Conservation (phyloP, 2,329 filamentous ascomycete genomes). For the Epichloe sp. region DNA sequence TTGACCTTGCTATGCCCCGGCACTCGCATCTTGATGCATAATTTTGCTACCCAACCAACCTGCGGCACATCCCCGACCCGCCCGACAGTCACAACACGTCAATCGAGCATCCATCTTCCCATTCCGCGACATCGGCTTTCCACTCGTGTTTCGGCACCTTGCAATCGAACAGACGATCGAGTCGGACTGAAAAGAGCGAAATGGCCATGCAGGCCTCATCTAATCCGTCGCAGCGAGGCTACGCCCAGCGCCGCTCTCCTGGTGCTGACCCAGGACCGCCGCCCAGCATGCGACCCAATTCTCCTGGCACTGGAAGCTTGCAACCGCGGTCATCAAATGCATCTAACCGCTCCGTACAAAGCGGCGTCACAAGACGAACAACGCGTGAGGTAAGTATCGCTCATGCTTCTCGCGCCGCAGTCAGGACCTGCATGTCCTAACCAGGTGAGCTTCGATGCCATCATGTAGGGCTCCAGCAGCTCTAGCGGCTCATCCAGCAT, state of each 20-base stretch:
- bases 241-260: constrained; percentile 49
- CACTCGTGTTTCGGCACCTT: not conserved
- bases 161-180: not conserved
- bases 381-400: constrained; percentile 21
- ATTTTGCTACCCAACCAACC: constrained; percentile 4
- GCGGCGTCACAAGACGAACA: constrained; percentile 16
- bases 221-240: constrained; percentile 35
- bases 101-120: not conserved
- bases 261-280: constrained; percentile 46
- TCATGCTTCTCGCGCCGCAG: constrained; percentile 1
- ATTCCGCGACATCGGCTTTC: not conserved
- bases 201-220: constrained; percentile 34
- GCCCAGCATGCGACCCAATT: constrained; percentile 45
- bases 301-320: constrained; percentile 41
- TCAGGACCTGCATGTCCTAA: not conserved
- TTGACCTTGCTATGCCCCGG: not conserved
- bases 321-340: constrained; percentile 52
- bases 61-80: not conserved
- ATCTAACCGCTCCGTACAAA: constrained; percentile 49
- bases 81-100: not conserved
- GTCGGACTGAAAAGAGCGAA: not conserved
- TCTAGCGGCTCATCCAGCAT: constrained; percentile 45
- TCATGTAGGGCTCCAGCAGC: constrained; percentile 34
- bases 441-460: not conserved
- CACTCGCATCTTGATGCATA: not conserved